These are phyloP conservation scores for Russula virescens DNA, from an alignment of 768 basidiomycete species.

Conservation along the genomic window DNA sequence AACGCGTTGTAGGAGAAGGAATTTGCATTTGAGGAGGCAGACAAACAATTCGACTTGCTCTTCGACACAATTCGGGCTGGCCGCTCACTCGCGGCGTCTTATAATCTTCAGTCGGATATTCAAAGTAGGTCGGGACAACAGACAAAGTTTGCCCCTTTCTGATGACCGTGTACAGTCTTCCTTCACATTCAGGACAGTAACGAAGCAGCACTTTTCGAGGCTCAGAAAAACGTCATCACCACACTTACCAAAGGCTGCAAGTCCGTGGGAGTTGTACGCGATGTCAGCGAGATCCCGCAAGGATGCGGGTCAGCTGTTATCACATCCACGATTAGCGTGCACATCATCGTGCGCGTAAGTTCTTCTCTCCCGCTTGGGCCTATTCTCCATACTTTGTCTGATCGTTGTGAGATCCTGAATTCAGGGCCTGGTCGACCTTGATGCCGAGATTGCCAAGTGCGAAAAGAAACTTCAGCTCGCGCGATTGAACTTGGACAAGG, in stretches of 20 bases:
- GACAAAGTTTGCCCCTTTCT: neutral
- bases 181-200: conserved; percentile 60
- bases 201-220: conserved; percentile 61
- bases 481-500: conserved; percentile 64
- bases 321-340: conserved; percentile 64
- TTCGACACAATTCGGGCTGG: conserved; percentile 73
- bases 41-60: conserved; percentile 80
- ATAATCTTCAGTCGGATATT: conserved; percentile 80
- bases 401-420: neutral
- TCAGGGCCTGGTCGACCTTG: conserved; percentile 86
- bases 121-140: conserved; percentile 49
- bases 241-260: conserved; percentile 88
- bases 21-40: conserved; percentile 58
- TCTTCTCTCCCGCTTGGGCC: neutral
- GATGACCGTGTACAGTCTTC: conserved; percentile 49
- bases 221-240: conserved; percentile 69
- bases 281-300: conserved; percentile 63
- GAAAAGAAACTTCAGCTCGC: conserved; percentile 84
- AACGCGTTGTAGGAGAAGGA: conserved; percentile 44
- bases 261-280: conserved; percentile 59
- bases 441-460: conserved; percentile 81
- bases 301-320: conserved; percentile 87
- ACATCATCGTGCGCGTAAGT: conserved; percentile 81
- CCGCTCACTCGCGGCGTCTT: conserved; percentile 82
- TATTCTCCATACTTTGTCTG: neutral